A percentile compares a stretch with the other conserved stretches of the same genome.
Conservation (phyloP, 108 stramenopile genomes). For the Cyclostephanos invisitatus region DNA sequence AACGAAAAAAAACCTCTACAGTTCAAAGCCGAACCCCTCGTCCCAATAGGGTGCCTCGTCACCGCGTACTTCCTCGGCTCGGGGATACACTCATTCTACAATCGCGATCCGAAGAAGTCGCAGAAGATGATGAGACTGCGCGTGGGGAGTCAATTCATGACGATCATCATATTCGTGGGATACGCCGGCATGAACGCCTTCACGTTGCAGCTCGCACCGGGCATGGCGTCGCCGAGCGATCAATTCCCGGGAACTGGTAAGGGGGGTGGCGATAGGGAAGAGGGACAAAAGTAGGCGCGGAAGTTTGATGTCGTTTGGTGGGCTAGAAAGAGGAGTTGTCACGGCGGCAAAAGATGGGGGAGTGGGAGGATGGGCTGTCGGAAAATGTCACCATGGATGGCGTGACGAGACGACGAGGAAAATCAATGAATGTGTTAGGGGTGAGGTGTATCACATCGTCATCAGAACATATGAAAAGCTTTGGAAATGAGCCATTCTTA, state of each 20-base stretch:
- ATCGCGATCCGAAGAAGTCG: conserved; percentile 68
- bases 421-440: background rate
- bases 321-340: background rate
- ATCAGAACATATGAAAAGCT: background rate
- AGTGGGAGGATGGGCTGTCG: background rate
- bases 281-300: background rate
- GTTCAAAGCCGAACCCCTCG: conserved; percentile 80
- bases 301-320: background rate
- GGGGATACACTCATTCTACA: conserved; percentile 79
- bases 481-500: background rate
- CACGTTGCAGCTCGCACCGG: conserved; percentile 70
- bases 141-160: conserved; percentile 84
- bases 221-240: conserved; percentile 45
- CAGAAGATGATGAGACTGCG: conserved; percentile 86
- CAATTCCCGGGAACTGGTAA: conserved; percentile 21
- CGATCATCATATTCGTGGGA: conserved; percentile 75
- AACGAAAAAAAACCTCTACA: conserved; percentile 8
- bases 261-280: conserved; percentile 14
- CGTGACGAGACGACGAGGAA: background rate
- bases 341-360: background rate
- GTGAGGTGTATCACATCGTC: background rate
- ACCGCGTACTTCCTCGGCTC: conserved; percentile 82
- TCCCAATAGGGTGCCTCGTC: conserved; percentile 82
- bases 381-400: background rate
- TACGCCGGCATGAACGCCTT: conserved; percentile 76